phyloP scores from a whole-genome alignment of 2,329 filamentous ascomycete genomes.

The Scopulariopsis brevicaulis region DNA sequence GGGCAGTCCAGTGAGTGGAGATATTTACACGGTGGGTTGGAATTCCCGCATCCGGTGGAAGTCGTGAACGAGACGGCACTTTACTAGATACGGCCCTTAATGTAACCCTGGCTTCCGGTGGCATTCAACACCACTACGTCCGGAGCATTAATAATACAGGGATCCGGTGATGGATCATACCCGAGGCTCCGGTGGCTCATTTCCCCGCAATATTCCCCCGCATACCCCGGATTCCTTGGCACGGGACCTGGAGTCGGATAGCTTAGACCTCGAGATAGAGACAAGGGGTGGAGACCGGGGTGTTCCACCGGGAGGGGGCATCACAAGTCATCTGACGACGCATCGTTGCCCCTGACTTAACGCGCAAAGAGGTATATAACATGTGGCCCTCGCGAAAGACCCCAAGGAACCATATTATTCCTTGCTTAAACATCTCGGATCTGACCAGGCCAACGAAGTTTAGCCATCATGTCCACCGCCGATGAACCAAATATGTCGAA shows the following conservation, averaged over 20 bases:
- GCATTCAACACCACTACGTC: too few relatives aligned
- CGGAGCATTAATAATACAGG: too few relatives aligned
- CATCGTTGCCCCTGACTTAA: not conserved
- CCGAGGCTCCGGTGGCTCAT: not conserved
- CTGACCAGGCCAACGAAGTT: not conserved
- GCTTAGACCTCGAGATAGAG: not conserved
- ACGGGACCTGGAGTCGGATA: not conserved
- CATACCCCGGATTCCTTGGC: not conserved
- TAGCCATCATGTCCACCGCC: constrained; percentile 1
- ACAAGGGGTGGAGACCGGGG: not conserved
- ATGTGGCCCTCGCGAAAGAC: not conserved
- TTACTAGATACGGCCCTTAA: not conserved
- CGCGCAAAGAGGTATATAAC: not conserved
- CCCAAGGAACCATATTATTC: not conserved
- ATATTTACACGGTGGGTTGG: not conserved
- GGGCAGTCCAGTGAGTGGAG: not conserved
- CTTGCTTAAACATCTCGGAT: constrained; percentile 1
- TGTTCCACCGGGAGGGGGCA: not conserved
- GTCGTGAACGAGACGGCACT: too few relatives aligned
- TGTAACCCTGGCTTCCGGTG: not conserved
- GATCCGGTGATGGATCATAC: not conserved
- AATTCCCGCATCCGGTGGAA: not conserved
- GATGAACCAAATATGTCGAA: not conserved
- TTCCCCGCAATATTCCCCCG: not conserved
- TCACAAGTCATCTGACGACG: not conserved